Percentiles rank a stretch among this genome's conserved stretches.
Evolutionary conservation across 108 stramenopile species (phyloP).

Genomic region (Aurantiochytrium sp.): DNA sequence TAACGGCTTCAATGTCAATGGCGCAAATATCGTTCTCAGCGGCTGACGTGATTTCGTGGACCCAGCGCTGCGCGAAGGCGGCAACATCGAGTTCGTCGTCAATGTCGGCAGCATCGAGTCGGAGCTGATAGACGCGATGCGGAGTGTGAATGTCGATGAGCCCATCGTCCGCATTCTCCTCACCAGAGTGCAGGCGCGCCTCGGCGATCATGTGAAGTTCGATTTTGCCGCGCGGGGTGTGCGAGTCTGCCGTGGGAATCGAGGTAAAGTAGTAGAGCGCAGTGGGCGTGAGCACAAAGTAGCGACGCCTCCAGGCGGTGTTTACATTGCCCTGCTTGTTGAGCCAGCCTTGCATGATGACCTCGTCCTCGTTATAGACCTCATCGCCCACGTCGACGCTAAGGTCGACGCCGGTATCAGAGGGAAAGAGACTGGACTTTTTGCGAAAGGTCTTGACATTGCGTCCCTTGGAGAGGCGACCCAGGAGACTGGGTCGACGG

Average conservation of each 20-base stretch:
- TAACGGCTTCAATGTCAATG: not conserved
- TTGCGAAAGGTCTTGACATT: not conserved
- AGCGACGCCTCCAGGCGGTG: slow-evolving; percentile 2
- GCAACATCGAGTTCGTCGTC: not conserved
- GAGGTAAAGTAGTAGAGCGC: not conserved
- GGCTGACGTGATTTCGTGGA: not conserved
- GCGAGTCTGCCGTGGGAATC: not conserved
- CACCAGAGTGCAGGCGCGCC: not conserved
- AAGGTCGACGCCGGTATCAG: not conserved
- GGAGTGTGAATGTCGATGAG: not conserved
- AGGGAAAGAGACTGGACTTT: not conserved
- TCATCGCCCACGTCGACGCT: not conserved
- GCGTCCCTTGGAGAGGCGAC: not conserved
- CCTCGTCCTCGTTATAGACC: not conserved
- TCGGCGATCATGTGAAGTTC: slow-evolving; percentile 8
- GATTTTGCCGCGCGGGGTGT: not conserved
- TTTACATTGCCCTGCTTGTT: not conserved
- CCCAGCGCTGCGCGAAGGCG: not conserved
- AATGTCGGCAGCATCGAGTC: not conserved
- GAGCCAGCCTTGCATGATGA: not conserved
- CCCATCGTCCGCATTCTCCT: not conserved
- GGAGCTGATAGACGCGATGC: not conserved
- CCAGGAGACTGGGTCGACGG: not conserved
- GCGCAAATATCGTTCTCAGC: slow-evolving; percentile 5
- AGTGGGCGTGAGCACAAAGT: slow-evolving; percentile 11